A percentile compares a stretch with the other conserved stretches of the same genome.
Conservation (phyloP, 805 yeast species). For the Starmerella vaccinii region DNA sequence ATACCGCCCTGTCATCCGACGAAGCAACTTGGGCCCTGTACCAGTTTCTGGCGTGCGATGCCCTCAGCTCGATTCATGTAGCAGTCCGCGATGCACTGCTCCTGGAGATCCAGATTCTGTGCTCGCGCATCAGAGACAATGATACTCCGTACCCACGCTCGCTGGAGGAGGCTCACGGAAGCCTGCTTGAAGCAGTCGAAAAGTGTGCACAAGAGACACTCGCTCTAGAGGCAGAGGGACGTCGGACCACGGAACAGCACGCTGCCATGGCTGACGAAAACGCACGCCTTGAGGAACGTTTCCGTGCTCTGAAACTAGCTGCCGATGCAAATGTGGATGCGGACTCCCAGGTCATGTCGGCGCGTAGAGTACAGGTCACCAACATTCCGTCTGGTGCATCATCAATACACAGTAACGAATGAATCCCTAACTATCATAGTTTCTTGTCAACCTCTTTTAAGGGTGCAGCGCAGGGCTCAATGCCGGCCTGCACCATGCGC, state of each 20-base stretch:
- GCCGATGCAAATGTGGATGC: neutral
- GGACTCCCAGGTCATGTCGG: neutral
- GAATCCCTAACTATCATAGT: neutral
- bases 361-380: neutral
- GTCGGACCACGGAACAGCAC: neutral
- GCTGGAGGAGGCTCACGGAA: neutral
- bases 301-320: neutral
- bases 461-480: constrained; percentile 1
- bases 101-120: neutral
- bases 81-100: neutral
- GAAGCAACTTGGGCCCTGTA: neutral
- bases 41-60: neutral
- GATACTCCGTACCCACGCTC: neutral
- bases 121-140: neutral
- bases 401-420: neutral
- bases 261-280: neutral
- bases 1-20: neutral
- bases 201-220: neutral
- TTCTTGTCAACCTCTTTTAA: neutral
- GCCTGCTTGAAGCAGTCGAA: neutral
- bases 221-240: neutral
- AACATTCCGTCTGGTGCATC: neutral
- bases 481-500: neutral
- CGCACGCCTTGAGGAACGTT: neutral
- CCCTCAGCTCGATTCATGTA: neutral